Base-by-base conservation (phyloP, 2,329 filamentous ascomycete species). In the Hortaea werneckii region DNA sequence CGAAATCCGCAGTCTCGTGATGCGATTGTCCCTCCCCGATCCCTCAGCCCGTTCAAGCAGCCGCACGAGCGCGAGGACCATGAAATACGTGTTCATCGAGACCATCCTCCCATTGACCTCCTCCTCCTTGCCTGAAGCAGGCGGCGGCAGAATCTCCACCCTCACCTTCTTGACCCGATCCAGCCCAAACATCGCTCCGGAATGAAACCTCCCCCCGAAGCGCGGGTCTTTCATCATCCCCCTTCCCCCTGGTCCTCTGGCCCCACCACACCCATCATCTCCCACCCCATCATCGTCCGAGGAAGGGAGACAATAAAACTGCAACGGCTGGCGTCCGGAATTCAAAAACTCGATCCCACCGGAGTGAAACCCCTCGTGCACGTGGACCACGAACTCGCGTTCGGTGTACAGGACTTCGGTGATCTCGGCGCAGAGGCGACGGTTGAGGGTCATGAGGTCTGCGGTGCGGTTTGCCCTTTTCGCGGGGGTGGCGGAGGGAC, bases 311-410 rank as follows among this genome's bases (percentile, higher is more conserved):
- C 20, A 20, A 20, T 20, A 20, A 20, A 20, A 62, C 29, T 60
- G 59, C 1, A 63, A 51, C 5, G 53, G 56, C 47, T 63, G 60
- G 32, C 57, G 53, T 8, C 61, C 59, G 11, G 52, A 43, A 40
- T 63, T 46, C 13, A 61, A 49, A 40, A 62, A 56, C 41, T 63
- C 61, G 44, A 62, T 51, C 13, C 61, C 60, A 7, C 57, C 58
- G 11, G 45, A 30, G 10, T 41, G 35, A 27, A 56, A 42, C 13
- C 58, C 58, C 41, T 58, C 54, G 38, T 62, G 58, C 6, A 61
- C 54, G 43, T 62, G 59, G 29, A 60, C 48, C 43, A 50, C 48
- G 49, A 60, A 60, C 12, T 41, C 44, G 45, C 56, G 57, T 49
- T 63, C 60, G 32, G 58, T 50, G 40, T 62, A 63, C 5, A 60